Evolutionary conservation across 2,329 filamentous ascomycete genomes (phyloP).

Genomic region (Pestalotiopsis fici): DNA sequence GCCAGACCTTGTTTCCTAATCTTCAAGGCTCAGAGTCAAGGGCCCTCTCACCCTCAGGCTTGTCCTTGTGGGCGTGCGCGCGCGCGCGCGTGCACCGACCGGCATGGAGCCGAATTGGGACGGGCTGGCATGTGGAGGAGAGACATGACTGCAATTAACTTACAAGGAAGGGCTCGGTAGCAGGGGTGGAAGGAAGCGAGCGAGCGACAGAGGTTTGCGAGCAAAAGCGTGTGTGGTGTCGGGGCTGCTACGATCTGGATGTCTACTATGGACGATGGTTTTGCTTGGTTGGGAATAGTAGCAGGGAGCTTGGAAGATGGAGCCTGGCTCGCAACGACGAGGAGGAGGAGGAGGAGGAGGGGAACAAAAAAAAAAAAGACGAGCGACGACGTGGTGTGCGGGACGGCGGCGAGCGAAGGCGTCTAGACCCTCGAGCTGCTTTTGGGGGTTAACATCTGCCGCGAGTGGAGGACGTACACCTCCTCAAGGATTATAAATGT

Average conservation of each 20-base stretch:
- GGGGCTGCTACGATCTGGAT: too few relatives aligned
- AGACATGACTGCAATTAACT: background rate
- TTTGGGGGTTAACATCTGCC: background rate
- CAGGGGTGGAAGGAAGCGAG: background rate
- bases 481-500: too few relatives aligned
- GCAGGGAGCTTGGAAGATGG: background rate
- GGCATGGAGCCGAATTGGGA: background rate
- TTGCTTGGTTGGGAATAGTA: background rate
- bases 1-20: background rate
- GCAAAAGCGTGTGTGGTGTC: background rate
- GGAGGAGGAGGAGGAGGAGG: background rate
- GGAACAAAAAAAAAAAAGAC: background rate
- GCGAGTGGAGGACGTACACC: background rate
- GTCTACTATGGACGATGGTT: background rate
- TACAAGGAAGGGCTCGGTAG: background rate
- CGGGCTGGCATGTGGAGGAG: background rate
- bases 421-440: background rate
- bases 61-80: too few relatives aligned
- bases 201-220: background rate
- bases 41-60: too few relatives aligned
- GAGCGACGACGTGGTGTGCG: background rate
- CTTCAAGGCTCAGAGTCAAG: background rate
- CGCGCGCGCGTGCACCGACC: background rate
- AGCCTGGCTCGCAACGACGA: too few relatives aligned
- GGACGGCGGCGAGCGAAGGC: background rate